A percentile compares a stretch with the other conserved stretches of the same genome.
phyloP scores from a whole-genome alignment of 805 yeast species.

The Metschnikowia continentalis region DNA sequence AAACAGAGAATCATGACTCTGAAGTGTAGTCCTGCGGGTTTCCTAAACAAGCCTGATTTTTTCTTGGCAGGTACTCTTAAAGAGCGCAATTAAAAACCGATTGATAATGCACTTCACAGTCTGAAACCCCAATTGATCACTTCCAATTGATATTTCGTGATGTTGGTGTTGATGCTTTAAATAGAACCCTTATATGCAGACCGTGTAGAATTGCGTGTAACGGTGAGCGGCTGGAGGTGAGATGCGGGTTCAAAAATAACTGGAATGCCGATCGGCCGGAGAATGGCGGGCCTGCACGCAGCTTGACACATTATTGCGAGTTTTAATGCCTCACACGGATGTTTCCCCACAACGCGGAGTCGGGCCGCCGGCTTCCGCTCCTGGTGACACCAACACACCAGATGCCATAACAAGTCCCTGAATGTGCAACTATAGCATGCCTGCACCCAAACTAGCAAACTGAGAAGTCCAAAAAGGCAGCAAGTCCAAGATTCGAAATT shows the following conservation, averaged over 20 bases:
- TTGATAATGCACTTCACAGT: no score
- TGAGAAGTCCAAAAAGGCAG: no score
- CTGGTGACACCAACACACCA: not conserved
- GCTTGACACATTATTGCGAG: not conserved
- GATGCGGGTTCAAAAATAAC: not conserved
- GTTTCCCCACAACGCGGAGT: not conserved
- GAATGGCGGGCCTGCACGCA: not conserved
- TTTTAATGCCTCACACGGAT: not conserved
- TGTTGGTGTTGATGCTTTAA: no score
- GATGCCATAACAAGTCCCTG: not conserved
- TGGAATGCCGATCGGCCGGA: not conserved
- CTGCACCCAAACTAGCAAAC: no score
- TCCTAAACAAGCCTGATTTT: no score
- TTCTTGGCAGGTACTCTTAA: no score
- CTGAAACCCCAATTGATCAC: no score
- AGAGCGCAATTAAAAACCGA: no score
- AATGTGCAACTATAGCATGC: not conserved
- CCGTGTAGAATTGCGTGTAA: not conserved
- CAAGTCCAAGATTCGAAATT: no score
- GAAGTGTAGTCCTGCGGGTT: no score
- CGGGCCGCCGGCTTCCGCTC: not conserved
- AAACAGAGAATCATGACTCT: no score
- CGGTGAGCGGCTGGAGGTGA: not conserved
- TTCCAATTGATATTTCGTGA: no score
- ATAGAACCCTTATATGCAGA: not conserved